These are phyloP conservation scores for Aspergillus tanneri DNA, from an alignment of 2,329 filamentous ascomycete species.

Conservation along the genomic window DNA sequence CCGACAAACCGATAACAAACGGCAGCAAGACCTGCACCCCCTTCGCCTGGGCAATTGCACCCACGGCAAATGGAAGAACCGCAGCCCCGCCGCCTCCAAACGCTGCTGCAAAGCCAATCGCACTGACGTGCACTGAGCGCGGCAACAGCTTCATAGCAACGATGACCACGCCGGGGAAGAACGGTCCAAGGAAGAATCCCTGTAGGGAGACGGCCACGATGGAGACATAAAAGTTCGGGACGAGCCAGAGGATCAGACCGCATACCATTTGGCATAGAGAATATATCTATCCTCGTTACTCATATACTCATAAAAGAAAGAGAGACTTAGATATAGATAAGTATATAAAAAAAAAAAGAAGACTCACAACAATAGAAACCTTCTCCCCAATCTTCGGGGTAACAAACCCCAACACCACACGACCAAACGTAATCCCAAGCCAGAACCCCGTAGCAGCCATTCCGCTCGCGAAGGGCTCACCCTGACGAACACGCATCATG, in stretches of 20 bases:
- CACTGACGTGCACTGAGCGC: slow-evolving; percentile 70
- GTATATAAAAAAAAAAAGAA: background rate
- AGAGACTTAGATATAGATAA: too few species aligned
- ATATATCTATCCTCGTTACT: slow-evolving; percentile 49
- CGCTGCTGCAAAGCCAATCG: slow-evolving; percentile 76
- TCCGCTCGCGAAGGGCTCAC: slow-evolving; percentile 67
- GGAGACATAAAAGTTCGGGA: slow-evolving; percentile 72
- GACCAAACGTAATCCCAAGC: slow-evolving; percentile 74
- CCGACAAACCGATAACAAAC: slow-evolving; percentile 48
- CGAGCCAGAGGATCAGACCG: slow-evolving; percentile 76
- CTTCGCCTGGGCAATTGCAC: slow-evolving; percentile 53
- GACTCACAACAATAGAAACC: slow-evolving; percentile 51
- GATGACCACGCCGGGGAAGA: slow-evolving; percentile 75
- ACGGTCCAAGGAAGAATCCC: slow-evolving; percentile 76
- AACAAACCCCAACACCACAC: slow-evolving; percentile 71
- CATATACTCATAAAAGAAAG: background rate
- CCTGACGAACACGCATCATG: slow-evolving; percentile 75
- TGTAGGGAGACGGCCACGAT: slow-evolving; percentile 69
- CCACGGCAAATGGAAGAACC: slow-evolving; percentile 46
- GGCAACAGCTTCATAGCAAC: slow-evolving; percentile 73
- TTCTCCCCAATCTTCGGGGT: slow-evolving; percentile 70
- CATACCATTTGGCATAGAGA: slow-evolving; percentile 62
- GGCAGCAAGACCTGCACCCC: slow-evolving; percentile 62
- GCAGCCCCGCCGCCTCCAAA: slow-evolving; percentile 70
- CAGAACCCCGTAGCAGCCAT: slow-evolving; percentile 79